phyloP scores from a whole-genome alignment of 345 rosid genomes.

The Geranium brycei region DNA sequence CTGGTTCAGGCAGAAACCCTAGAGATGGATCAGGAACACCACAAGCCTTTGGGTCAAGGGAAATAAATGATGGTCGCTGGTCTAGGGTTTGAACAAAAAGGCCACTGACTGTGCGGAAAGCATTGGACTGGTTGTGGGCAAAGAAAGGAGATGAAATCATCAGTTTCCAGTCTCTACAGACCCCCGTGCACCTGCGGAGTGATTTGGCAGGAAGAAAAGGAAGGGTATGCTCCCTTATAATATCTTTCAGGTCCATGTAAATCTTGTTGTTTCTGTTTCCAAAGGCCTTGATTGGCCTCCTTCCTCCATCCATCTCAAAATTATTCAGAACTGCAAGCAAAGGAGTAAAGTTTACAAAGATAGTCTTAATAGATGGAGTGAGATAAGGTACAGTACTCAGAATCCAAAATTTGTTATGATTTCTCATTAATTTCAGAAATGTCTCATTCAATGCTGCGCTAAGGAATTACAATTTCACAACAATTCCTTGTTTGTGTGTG shows the following conservation, averaged over 20 bases:
- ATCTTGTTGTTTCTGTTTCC: slow-evolving; percentile 11
- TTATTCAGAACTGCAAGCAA: neutral
- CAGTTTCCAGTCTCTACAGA: slow-evolving; percentile 36
- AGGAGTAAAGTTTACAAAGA: neutral
- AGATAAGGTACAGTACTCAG: too few relatives aligned
- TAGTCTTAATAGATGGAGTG: too few relatives aligned
- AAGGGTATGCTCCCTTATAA: slow-evolving; percentile 35
- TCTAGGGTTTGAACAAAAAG: slow-evolving; percentile 13
- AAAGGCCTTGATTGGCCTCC: neutral
- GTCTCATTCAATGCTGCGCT: too few relatives aligned
- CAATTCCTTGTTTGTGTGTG: neutral
- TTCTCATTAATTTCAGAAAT: too few relatives aligned
- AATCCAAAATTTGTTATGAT: too few relatives aligned
- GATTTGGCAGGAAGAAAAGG: slow-evolving; percentile 42
- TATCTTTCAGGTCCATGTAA: slow-evolving; percentile 28
- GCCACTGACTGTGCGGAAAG: slow-evolving; percentile 21
- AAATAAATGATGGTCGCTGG: slow-evolving; percentile 20
- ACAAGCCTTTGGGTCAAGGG: slow-evolving; percentile 22
- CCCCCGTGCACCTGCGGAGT: slow-evolving; percentile 18
- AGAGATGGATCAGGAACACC: slow-evolving; percentile 39
- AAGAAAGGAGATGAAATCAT: slow-evolving; percentile 30
- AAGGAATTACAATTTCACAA: neutral
- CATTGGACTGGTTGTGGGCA: slow-evolving; percentile 29
- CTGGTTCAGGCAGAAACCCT: slow-evolving; percentile 35
- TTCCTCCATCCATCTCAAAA: neutral